phyloP scores from a whole-genome alignment of 2,329 filamentous ascomycete species.

The Dothistroma septosporum region DNA sequence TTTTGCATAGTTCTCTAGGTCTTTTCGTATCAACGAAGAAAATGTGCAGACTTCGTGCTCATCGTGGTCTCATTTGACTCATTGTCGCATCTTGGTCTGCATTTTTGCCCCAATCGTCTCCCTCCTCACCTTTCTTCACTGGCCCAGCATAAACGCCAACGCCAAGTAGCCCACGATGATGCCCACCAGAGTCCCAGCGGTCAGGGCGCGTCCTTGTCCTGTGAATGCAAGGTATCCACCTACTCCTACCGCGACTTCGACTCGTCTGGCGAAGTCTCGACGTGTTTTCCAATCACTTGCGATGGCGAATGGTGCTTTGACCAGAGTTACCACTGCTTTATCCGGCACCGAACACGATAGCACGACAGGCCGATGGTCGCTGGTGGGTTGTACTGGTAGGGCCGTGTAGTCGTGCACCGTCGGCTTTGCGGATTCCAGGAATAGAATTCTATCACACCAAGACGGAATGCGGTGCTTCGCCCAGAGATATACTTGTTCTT shows the following conservation, averaged over 20 bases:
- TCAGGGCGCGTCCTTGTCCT: constrained; percentile 43
- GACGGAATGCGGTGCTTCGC: constrained; percentile 79
- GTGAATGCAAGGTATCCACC: constrained; percentile 52
- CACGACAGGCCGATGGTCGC: constrained; percentile 82
- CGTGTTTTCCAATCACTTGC: constrained; percentile 54
- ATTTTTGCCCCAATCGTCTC: not conserved
- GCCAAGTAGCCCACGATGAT: constrained; percentile 31
- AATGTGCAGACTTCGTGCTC: not conserved
- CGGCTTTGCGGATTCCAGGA: constrained; percentile 47
- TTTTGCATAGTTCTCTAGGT: not conserved
- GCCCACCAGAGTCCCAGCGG: constrained; percentile 31
- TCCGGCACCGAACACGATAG: constrained; percentile 58
- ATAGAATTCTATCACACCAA: constrained; percentile 92
- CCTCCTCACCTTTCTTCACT: not conserved
- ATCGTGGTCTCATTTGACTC: not conserved
- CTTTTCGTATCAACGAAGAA: not conserved
- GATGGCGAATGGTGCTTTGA: constrained; percentile 54
- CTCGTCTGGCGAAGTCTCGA: constrained; percentile 51
- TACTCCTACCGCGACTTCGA: constrained; percentile 58
- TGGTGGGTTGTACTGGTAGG: constrained; percentile 73
- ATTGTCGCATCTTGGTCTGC: not conserved
- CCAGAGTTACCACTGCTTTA: constrained; percentile 27
- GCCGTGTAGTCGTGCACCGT: constrained; percentile 62
- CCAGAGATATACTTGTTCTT: constrained; percentile 48
- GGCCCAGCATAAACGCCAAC: constrained; percentile 4